Conservation (phyloP, 768 basidiomycete genomes). For the Pleurotus djamor region DNA sequence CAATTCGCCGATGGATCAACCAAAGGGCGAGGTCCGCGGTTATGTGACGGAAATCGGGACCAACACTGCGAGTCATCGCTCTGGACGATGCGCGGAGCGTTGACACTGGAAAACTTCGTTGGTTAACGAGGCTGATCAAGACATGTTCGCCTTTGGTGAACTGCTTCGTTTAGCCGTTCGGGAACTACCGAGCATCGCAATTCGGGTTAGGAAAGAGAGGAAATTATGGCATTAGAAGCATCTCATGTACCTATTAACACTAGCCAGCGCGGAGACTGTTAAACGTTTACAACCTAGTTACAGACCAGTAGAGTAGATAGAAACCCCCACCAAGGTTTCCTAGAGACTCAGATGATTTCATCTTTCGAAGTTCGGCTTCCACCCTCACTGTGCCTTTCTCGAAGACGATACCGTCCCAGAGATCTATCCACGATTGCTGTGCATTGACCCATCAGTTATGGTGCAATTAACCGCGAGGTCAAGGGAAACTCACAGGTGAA, state of each 20-base stretch:
- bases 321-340: background rate
- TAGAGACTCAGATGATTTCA: background rate
- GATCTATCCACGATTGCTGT: slow-evolving; percentile 25
- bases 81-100: no score
- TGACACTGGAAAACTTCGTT: no score
- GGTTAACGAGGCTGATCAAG: no score
- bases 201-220: no score
- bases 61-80: no score
- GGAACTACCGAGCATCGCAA: no score
- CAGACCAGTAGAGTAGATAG: slow-evolving; percentile 14
- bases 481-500: slow-evolving; percentile 16
- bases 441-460: background rate
- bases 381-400: slow-evolving; percentile 21
- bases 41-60: no score
- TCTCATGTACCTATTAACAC: background rate
- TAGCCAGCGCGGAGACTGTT: background rate
- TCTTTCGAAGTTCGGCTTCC: slow-evolving; percentile 16
- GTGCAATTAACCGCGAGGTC: background rate
- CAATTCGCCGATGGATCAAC: no score
- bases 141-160: no score
- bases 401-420: slow-evolving; percentile 35
- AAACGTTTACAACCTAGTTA: slow-evolving; percentile 10
- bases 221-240: background rate
- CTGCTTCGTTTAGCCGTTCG: no score
- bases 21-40: no score